Base-by-base conservation (phyloP, 2,329 filamentous ascomycete species). In the Penicillium paneum region DNA sequence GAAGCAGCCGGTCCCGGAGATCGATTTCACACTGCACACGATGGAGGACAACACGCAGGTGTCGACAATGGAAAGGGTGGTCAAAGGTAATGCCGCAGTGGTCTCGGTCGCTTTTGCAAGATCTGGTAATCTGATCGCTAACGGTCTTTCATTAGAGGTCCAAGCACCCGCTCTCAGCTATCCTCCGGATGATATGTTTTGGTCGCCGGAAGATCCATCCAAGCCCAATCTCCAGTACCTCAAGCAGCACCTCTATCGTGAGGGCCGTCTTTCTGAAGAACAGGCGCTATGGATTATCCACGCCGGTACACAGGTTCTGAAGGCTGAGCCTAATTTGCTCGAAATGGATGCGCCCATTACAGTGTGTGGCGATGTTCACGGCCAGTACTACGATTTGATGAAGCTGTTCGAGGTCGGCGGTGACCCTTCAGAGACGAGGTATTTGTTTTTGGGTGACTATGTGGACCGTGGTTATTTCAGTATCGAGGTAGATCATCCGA, bases 271-370 rank as follows among this genome's bases (percentile, higher is more conserved):
- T 72, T 97, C 93, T 43, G 92, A 99, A 74, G 93, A 97, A 67
- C 94, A 99, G 79, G 94, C 94, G 55, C 80, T 99, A 74, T 97
- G 88, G 86, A 99, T 99, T 68, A 87, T 99, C 73, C 84, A 85
- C 67, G 86, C 88, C 66, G 94, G 93, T 59, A 91, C 91, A 52
- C 89, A 97, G 74, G 78, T 99, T 47, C 81, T 99, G 67, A 88
- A 88, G 70, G 82, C 87, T 59, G 94, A 99, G 78, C 93, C 94
- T 62, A 99, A 97, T 75, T 81, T 99, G 62, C 82, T 99, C 64
- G 94, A 99, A 81, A 99, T 99, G 94, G 94, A 99, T 75, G 94
- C 94, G 38, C 94, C 94, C 58, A 99, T 99, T 71, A 99, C 94
- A 10, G 94, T 99, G 47, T 99, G 94, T 69, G 94, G 94, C 71